These are phyloP conservation scores for Ophiosphaerella korrae DNA, from an alignment of 2,329 filamentous ascomycete genomes.

Conservation along the genomic window DNA sequence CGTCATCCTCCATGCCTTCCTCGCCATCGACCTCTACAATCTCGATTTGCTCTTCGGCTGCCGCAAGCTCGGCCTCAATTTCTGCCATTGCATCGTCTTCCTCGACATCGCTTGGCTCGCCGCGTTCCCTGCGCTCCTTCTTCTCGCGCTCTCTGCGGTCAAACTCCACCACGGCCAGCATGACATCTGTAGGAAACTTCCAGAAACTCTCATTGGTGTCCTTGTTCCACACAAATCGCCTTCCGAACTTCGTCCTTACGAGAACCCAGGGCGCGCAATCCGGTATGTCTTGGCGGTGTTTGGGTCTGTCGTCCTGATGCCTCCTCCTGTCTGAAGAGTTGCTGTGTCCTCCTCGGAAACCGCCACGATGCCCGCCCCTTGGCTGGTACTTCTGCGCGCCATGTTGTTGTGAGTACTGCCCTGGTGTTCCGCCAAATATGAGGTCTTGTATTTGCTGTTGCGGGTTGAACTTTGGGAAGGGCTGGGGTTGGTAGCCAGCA, in stretches of 20 bases:
- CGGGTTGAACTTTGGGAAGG: conserved; percentile 53
- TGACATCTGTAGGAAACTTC: conserved; percentile 88
- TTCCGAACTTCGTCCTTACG: conserved; percentile 87
- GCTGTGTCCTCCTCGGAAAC: conserved; percentile 55
- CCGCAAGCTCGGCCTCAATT: conserved; percentile 38
- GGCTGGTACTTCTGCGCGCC: conserved; percentile 14
- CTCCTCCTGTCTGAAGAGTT: conserved; percentile 65
- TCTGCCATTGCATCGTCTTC: conserved; percentile 40
- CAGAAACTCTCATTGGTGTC: conserved; percentile 89
- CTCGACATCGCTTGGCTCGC: conserved; percentile 45
- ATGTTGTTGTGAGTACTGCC: conserved; percentile 23
- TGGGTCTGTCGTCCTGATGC: conserved; percentile 80
- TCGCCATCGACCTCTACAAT: conserved; percentile 45
- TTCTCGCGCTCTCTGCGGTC: conserved; percentile 73
- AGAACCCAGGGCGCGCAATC: conserved; percentile 86
- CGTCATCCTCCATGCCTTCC: conserved; percentile 60
- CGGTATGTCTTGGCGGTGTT: conserved; percentile 77
- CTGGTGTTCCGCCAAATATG: conserved; percentile 35
- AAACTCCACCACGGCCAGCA: conserved; percentile 73
- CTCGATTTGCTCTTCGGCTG: conserved; percentile 37
- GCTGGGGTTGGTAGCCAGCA: conserved; percentile 33
- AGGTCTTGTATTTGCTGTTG: conserved; percentile 58
- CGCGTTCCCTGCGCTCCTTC: conserved; percentile 59
- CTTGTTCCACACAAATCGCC: conserved; percentile 88
- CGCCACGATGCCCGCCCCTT: conserved; percentile 46